A percentile compares a stretch with the other conserved stretches of the same genome.
Evolutionary conservation across 1,284 basidiomycete genomes (phyloP).

Genomic region (Cryptococcus sp.): DNA sequence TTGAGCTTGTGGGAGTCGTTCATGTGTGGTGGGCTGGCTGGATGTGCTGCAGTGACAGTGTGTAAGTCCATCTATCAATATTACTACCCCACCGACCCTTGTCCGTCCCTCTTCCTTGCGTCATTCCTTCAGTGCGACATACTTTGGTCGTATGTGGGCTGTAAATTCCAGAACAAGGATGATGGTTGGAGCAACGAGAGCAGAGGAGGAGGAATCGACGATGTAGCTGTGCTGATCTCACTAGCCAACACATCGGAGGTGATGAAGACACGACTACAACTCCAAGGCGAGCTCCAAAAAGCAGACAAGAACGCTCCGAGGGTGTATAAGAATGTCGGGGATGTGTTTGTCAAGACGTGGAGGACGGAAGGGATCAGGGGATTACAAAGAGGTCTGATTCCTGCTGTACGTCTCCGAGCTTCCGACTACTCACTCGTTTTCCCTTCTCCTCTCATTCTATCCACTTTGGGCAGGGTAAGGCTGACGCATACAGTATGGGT

Average conservation of each 20-base stretch:
- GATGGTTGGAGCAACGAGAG: too few species aligned
- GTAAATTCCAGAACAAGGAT: too few species aligned
- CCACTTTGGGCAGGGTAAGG: too few species aligned
- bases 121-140: background rate
- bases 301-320: conserved; percentile 55
- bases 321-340: conserved; percentile 83
- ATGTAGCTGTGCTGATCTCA: background rate
- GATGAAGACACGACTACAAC: conserved; percentile 86
- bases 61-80: too few species aligned
- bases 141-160: too few species aligned
- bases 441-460: background rate
- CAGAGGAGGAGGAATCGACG: too few species aligned
- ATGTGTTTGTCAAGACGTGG: conserved; percentile 86
- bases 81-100: background rate
- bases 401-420: conserved; percentile 71
- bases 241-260: conserved; percentile 63
- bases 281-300: conserved; percentile 87
- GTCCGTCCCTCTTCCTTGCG: background rate
- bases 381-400: conserved; percentile 80
- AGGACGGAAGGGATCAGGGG: conserved; percentile 84
- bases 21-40: conserved; percentile 77
- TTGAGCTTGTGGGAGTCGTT: conserved; percentile 61
- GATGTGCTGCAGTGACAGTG: conserved; percentile 70
- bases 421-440: background rate
- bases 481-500: conserved; percentile 61